Percentiles rank a stretch among this genome's conserved stretches.
Evolutionary conservation across 257 asterid genomes (phyloP).

Genomic region (Sherardia arvensis): DNA sequence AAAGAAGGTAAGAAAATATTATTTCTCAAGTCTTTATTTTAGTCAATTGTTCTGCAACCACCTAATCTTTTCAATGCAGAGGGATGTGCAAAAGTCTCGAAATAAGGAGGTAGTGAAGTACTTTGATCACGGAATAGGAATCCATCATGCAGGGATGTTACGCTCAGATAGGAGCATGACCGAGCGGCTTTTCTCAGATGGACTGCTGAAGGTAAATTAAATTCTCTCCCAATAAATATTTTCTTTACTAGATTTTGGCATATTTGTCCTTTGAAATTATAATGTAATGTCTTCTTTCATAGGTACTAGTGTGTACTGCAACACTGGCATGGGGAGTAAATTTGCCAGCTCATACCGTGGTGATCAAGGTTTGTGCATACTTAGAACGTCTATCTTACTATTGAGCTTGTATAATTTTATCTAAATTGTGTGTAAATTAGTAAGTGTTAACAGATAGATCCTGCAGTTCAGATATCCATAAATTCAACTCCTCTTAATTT

Average conservation of each 20-base stretch:
- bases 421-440: background rate
- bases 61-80: constrained; percentile 40
- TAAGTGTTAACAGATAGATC: background rate
- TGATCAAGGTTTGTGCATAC: constrained; percentile 72
- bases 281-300: constrained; percentile 10
- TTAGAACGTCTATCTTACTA: constrained; percentile 7
- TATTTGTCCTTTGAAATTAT: background rate
- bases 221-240: background rate
- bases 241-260: background rate
- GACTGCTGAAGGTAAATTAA: constrained; percentile 56
- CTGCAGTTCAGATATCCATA: background rate
- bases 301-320: constrained; percentile 99
- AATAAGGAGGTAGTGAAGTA: constrained; percentile 80
- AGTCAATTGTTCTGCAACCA: constrained; percentile 14
- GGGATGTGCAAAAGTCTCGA: constrained; percentile 89
- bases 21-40: constrained; percentile 13
- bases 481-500: background rate
- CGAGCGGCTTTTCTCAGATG: constrained; percentile 95
- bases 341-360: constrained; percentile 99
- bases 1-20: constrained; percentile 51
- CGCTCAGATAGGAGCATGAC: constrained; percentile 92
- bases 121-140: constrained; percentile 81
- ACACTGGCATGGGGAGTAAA: constrained; percentile 99
- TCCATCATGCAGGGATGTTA: constrained; percentile 99
- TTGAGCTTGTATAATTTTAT: background rate